Conservation (phyloP, 192 early-diverging fungal genomes). For the Rhizophlyctis rosea region DNA sequence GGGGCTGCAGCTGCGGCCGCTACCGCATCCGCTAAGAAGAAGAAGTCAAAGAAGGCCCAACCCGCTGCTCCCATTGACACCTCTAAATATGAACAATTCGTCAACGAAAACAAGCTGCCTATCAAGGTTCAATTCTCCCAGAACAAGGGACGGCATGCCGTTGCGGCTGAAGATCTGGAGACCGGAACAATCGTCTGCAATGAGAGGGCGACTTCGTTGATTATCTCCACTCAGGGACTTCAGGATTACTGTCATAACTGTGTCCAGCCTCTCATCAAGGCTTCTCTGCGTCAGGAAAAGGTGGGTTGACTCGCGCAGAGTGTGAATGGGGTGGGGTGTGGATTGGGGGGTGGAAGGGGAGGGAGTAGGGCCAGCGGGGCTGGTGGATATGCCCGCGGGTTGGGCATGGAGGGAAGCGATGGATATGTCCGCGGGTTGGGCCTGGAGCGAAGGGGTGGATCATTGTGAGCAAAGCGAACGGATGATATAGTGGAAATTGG, state of each 20-base stretch:
- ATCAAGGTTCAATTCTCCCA: constrained; percentile 22
- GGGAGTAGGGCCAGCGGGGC: not conserved
- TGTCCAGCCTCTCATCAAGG: constrained; percentile 14
- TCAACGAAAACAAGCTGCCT: constrained; percentile 7
- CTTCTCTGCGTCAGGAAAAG: constrained; percentile 6
- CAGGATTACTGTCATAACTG: constrained; percentile 29
- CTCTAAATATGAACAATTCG: constrained; percentile 10
- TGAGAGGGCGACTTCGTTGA: constrained; percentile 23
- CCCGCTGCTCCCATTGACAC: constrained; percentile 2
- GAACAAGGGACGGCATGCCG: constrained; percentile 25
- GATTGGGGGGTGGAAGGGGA: not conserved
- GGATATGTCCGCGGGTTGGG: too few relatives aligned
- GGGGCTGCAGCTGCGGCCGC: not conserved
- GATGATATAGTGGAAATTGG: too few relatives aligned
- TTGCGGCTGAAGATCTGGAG: constrained; percentile 18
- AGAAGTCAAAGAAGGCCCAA: not conserved
- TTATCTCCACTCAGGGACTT: constrained; percentile 14
- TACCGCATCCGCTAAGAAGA: constrained; percentile 5
- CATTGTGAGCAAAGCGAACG: too few relatives aligned
- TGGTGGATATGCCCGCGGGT: too few relatives aligned
- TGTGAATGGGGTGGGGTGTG: not conserved
- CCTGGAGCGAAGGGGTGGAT: too few relatives aligned
- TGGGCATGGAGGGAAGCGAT: too few relatives aligned
- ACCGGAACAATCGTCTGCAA: constrained; percentile 26
- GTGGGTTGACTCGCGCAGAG: too few relatives aligned